Base-by-base conservation (phyloP, 345 rosid genomes). In the Conringia planisiliqua region DNA sequence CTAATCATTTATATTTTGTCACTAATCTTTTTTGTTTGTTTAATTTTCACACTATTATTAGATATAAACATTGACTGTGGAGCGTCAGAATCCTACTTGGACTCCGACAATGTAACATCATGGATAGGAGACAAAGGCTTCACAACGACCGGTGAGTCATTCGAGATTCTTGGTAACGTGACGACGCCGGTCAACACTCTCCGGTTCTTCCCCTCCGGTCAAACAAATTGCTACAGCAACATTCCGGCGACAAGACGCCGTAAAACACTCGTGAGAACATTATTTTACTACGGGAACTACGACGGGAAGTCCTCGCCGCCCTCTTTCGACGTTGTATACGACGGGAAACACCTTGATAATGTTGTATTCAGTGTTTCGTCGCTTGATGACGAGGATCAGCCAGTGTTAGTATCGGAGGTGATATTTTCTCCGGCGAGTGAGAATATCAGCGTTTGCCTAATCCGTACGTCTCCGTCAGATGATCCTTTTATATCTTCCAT, bases 91-190 rank as follows among this genome's bases (percentile, higher is more conserved):
- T 67, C 79, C 7, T 18, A 68, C 74, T 10, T 58, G 12, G 69
- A 60, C 30, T 16, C 51, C 17, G 58, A 66, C 40, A 57, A 74
- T 22, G 66, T 66, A 42, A 74, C 38, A 44, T 44, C 43, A 36
- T 75, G 79, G 79, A 63, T 68, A 10, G 79, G 79, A 38, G 79
- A 75, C 8, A 11, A 68, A 18, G 47, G 57, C 27, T 68, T 60
- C 18, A 29, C 48, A n/a, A 59, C 62, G 33, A 61, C 69, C 14
- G 79, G 74, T 9, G 20, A 46, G 42, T 3, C 78, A 17, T 32
- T 64, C 0, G 9, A 16, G 61, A 59, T 55, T 47, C 35, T 70
- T 4, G 50, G 66, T 61, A 1, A 74, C 51, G 22, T 57, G n/a
- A 51, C 46, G 10, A 57, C 38, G 3, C 66, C 68, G 4, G 1